Evolutionary conservation across 352 stramenopile genomes (phyloP).

Genomic region (Blastocystis sp.): DNA sequence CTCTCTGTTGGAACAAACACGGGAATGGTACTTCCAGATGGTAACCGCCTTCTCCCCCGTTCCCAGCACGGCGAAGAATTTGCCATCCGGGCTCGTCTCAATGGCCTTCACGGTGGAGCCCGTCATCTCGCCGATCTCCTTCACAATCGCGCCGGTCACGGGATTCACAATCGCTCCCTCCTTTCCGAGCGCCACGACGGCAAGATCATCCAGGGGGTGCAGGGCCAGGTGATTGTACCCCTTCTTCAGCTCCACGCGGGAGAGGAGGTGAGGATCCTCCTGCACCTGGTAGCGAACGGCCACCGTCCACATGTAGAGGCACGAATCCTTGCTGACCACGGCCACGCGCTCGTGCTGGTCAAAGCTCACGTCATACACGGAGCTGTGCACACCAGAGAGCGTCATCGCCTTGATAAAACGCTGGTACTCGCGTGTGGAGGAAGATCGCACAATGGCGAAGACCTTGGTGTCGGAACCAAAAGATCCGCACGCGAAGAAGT

Average conservation of each 20-base stretch:
- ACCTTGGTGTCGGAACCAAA: constrained; percentile 21
- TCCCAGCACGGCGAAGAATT: constrained; percentile 4
- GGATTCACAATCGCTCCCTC: neutral
- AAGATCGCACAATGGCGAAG: neutral
- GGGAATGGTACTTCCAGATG: neutral
- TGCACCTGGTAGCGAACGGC: neutral
- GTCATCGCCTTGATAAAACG: neutral
- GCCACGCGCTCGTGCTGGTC: constrained; percentile 19
- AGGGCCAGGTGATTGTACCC: neutral
- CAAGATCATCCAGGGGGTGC: constrained; percentile 5
- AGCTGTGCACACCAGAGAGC: neutral
- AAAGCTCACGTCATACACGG: constrained; percentile 13
- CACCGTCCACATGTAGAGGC: constrained; percentile 12
- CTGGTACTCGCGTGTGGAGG: neutral
- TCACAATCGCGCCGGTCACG: neutral
- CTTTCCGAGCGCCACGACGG: neutral
- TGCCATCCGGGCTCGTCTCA: neutral
- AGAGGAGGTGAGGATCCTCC: neutral
- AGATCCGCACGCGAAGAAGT: constrained; percentile 11
- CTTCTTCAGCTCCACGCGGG: constrained; percentile 6
- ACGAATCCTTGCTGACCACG: constrained; percentile 8
- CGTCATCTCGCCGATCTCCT: neutral
- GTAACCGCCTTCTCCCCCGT: neutral
- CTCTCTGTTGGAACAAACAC: constrained; percentile 26
- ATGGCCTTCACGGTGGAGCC: neutral